These are phyloP conservation scores for Blakeslea trispora DNA, from an alignment of 371 early-diverging fungal species.

Conservation along the genomic window DNA sequence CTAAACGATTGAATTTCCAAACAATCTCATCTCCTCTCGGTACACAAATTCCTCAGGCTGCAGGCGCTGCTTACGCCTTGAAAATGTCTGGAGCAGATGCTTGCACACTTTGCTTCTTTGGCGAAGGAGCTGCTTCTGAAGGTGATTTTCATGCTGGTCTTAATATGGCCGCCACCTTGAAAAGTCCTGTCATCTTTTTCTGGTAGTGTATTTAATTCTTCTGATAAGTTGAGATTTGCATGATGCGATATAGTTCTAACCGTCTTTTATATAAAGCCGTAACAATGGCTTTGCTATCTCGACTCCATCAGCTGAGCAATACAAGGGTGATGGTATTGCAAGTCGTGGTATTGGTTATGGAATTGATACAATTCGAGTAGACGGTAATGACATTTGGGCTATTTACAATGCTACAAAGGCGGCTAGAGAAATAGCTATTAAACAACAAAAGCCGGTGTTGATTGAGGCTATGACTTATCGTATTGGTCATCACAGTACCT, in stretches of 20 bases:
- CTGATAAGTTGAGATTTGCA: neutral
- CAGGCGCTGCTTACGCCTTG: conserved; percentile 95
- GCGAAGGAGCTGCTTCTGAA: conserved; percentile 97
- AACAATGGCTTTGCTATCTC: conserved; percentile 99
- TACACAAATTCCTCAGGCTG: conserved; percentile 98
- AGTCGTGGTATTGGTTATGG: conserved; percentile 94
- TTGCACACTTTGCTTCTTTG: conserved; percentile 92
- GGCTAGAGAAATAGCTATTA: conserved; percentile 82
- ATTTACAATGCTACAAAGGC: conserved; percentile 90
- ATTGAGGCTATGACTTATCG: conserved; percentile 98
- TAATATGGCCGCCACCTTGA: conserved; percentile 95
- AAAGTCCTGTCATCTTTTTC: conserved; percentile 91
- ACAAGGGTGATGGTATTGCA: conserved; percentile 96
- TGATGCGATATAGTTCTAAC: neutral
- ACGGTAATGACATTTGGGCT: conserved; percentile 97
- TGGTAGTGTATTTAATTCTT: conserved; percentile 58
- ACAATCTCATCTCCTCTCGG: conserved; percentile 97
- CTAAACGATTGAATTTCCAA: conserved; percentile 83
- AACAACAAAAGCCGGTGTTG: conserved; percentile 84
- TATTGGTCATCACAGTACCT: conserved; percentile 96
- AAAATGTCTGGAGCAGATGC: conserved; percentile 79
- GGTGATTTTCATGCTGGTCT: conserved; percentile 98
- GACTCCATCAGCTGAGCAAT: conserved; percentile 94
- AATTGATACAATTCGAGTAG: conserved; percentile 96
- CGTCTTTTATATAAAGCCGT: conserved; percentile 57